Conservation (phyloP, 495 filamentous ascomycete genomes). For the Ascodesmis nigricans region DNA sequence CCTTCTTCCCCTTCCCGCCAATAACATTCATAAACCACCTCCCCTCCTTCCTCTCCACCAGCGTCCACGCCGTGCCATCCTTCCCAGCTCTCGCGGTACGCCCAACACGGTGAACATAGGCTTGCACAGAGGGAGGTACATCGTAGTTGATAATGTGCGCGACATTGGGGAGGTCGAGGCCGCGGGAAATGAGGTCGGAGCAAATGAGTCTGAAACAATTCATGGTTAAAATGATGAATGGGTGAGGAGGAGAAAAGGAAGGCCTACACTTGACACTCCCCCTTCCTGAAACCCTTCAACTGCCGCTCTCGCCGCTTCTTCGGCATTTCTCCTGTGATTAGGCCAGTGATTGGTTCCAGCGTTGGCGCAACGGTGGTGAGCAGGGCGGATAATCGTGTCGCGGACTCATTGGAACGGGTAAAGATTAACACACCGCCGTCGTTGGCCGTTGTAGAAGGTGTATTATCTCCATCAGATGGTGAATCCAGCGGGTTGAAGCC, state of each 20-base stretch:
- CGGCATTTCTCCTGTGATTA: slow-evolving; percentile 19
- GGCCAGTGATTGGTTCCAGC: slow-evolving; percentile 10
- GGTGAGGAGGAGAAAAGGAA: neutral
- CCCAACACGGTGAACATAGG: slow-evolving; percentile 84
- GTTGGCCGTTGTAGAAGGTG: too few relatives aligned
- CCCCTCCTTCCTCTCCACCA: slow-evolving; percentile 55
- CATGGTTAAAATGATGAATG: slow-evolving; percentile 3
- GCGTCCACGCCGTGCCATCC: slow-evolving; percentile 56
- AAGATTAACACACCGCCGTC: slow-evolving; percentile 54
- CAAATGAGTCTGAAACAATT: slow-evolving; percentile 44
- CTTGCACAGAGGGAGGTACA: slow-evolving; percentile 64
- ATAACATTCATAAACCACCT: slow-evolving; percentile 75
- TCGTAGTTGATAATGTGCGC: slow-evolving; percentile 90
- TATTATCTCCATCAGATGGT: too few relatives aligned
- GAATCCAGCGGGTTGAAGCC: too few relatives aligned
- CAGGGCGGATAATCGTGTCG: slow-evolving; percentile 56
- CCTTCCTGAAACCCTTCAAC: slow-evolving; percentile 12
- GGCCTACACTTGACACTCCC: slow-evolving; percentile 16
- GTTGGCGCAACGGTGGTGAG: slow-evolving; percentile 24
- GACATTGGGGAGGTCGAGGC: slow-evolving; percentile 63
- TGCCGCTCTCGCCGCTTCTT: slow-evolving; percentile 17
- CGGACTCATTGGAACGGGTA: slow-evolving; percentile 66
- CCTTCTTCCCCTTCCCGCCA: slow-evolving; percentile 25
- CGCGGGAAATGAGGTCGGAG: slow-evolving; percentile 77
- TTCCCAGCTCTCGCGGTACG: slow-evolving; percentile 71